Percentiles rank a stretch among this genome's conserved stretches.
phyloP scores from a whole-genome alignment of 169 alveolate genomes.

The Plasmodium relictum region DNA sequence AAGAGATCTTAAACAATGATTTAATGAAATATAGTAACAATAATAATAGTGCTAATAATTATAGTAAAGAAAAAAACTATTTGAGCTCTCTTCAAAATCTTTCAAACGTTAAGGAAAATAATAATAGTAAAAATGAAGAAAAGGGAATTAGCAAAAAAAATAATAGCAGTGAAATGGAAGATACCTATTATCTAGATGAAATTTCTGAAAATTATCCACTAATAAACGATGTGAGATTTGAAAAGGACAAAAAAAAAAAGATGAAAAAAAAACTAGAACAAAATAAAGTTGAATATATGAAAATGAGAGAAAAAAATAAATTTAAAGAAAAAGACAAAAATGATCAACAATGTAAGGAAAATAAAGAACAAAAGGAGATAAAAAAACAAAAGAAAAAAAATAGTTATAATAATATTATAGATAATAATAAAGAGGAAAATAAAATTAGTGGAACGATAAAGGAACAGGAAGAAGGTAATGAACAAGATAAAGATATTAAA shows the following conservation, averaged over 20 bases:
- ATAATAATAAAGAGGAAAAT: neutral
- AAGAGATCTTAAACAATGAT: conserved; percentile 4
- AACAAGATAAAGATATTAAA: conserved; percentile 10
- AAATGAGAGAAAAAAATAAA: conserved; percentile 1
- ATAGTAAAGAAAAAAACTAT: conserved; percentile 24
- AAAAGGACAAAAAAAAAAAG: conserved; percentile 50
- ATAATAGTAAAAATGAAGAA: neutral
- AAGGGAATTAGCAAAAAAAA: neutral
- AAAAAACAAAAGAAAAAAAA: neutral
- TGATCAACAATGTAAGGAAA: neutral
- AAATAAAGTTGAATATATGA: conserved; percentile 14
- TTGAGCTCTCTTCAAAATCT: conserved; percentile 15
- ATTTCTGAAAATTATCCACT: conserved; percentile 54
- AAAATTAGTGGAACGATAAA: neutral
- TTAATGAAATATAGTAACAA: neutral
- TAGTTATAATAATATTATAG: neutral
- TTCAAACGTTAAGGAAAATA: neutral
- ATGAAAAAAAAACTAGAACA: conserved; percentile 38
- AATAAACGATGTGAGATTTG: conserved; percentile 30
- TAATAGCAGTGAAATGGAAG: conserved; percentile 4
- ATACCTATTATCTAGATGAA: conserved; percentile 32
- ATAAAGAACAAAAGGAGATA: neutral
- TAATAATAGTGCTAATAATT: neutral
- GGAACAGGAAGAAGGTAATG: neutral
- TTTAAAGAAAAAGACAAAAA: neutral